Base-by-base conservation (phyloP, 2,329 filamentous ascomycete species). In the Neoarthrinium moseri region DNA sequence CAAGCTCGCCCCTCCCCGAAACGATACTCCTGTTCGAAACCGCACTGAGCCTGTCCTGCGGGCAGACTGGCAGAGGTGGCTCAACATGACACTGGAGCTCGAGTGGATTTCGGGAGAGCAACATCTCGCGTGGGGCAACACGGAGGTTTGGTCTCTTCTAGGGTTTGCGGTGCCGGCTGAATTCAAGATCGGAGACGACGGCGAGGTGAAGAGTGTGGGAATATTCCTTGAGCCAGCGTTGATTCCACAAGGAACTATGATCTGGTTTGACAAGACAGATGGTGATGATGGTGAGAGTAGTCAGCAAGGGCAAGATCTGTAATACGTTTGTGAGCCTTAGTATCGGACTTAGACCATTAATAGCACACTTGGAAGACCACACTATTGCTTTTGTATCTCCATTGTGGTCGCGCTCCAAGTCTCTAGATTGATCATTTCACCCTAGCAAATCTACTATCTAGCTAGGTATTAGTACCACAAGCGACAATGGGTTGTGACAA, bases 61-160 rank as follows among this genome's bases (percentile, higher is more conserved):
- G 17, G 10, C 10, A 11, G 32, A 35, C 7, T 35, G 32, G 32
- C 10, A 18, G 32, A 35, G 32, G 17, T 10, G 10, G 7, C 10
- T 7, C 10, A 35, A 17, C 15, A 11, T 17, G 10, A 35, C 32
- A 11, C 10, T 35, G 7, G 32, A 35, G 32, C 32, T 35, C 8
- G 32, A 35, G 17, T 35, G 32, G 32, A 35, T 35, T 17, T 35
- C 32, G 32, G 32, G 32, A 11, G 32, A 35, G 32, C 32, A 35
- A 15, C 18, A 7, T 15, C 32, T 35, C 15, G 8, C 32, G 10
- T 35, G 32, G 32, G 17, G 10, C 8, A 18, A 10, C 7, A 35
- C 32, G 10, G 32, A 35, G 17, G 32, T 17, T 8, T 35, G 10
- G 26, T 8, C 26, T 29, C 8, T 29, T 7, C 26, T 29, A 29